These are phyloP conservation scores for Vaccinium corymbosum DNA, from an alignment of 148 eudicot genomes.

Conservation along the genomic window DNA sequence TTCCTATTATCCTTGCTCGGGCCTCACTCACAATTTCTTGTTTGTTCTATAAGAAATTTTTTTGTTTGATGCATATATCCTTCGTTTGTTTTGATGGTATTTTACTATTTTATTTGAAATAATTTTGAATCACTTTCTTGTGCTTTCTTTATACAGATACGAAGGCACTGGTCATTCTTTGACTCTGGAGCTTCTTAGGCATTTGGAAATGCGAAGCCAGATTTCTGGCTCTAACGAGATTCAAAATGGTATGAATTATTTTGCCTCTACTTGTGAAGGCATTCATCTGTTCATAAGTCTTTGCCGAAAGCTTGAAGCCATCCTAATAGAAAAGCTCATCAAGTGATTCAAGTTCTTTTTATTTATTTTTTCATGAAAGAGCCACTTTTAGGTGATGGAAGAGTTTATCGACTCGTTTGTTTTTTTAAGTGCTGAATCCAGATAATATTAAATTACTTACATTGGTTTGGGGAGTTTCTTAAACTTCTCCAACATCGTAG, in stretches of 20 bases:
- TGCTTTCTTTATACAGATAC: constrained; percentile 35
- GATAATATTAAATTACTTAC: neutral
- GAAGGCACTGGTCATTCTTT: constrained; percentile 94
- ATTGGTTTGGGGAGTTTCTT: neutral
- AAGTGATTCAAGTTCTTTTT: neutral
- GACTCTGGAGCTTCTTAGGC: constrained; percentile 78
- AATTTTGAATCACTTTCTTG: neutral
- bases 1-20: neutral
- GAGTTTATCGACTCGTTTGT: neutral
- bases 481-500: neutral
- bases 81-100: neutral
- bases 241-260: neutral
- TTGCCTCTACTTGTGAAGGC: neutral
- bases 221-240: neutral
- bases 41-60: neutral
- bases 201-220: constrained; percentile 70
- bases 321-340: neutral
- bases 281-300: neutral
- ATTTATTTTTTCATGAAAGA: neutral
- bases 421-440: neutral
- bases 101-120: neutral
- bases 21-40: neutral
- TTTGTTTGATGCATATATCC: neutral
- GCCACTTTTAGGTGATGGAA: neutral
- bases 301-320: neutral